phyloP scores from a whole-genome alignment of 2,329 filamentous ascomycete species.

The Xylaria sp. region DNA sequence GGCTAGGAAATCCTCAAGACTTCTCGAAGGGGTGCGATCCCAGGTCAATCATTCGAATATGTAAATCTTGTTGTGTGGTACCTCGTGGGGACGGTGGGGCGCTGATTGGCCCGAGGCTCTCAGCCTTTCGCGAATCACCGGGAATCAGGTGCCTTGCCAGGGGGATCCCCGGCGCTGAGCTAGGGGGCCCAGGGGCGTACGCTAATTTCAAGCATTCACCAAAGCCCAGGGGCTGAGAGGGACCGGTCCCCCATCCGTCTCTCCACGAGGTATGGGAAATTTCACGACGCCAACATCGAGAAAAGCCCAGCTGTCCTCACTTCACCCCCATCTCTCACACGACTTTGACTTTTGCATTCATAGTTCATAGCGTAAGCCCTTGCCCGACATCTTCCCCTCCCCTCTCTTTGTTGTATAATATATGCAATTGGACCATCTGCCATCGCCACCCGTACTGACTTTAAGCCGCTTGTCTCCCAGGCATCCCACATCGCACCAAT shows the following conservation, averaged over 20 bases:
- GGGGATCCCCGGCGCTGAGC: conserved; percentile 6
- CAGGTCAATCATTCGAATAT: too few relatives aligned
- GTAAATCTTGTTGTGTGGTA: too few relatives aligned
- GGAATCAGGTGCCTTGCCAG: conserved; percentile 2
- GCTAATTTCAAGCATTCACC: conserved; percentile 23
- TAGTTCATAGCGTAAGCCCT: not conserved
- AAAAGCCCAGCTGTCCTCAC: not conserved
- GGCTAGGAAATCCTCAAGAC: too few relatives aligned
- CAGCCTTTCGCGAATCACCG: not conserved
- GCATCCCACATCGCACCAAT: conserved; percentile 3
- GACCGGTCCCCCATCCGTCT: not conserved
- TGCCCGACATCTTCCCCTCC: not conserved
- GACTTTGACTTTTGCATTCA: not conserved
- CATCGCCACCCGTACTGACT: not conserved
- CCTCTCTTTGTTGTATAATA: not conserved
- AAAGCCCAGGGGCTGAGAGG: not conserved
- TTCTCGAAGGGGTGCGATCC: too few relatives aligned
- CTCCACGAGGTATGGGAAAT: not conserved
- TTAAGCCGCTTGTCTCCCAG: conserved; percentile 6
- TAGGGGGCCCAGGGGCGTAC: not conserved
- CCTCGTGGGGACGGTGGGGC: too few relatives aligned
- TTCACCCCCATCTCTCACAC: not conserved
- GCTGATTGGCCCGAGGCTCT: not conserved
- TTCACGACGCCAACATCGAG: not conserved
- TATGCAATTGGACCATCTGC: too few relatives aligned